Base-by-base conservation (phyloP, 2,329 filamentous ascomycete species). In the Ilyonectria robusta region DNA sequence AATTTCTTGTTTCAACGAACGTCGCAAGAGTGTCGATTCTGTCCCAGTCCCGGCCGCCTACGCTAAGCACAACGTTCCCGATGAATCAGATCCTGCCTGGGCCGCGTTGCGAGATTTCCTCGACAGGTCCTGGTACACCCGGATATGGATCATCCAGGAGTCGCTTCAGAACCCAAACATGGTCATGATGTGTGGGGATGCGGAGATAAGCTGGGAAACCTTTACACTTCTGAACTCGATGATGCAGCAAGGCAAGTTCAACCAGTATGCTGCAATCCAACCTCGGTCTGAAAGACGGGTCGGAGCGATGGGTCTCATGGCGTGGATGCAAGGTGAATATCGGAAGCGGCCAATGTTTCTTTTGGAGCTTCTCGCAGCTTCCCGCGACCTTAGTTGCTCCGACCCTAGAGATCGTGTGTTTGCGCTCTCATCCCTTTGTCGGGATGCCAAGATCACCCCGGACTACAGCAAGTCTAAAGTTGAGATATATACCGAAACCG, bases 91-190 rank as follows among this genome's bases (percentile, higher is more conserved):
- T 5, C 47, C 37, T 31, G 42, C 55, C 3, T 53, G 56, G 56
- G 55, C 13, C 6, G 54, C 55, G 9, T 33, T 64, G 5, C 54
- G 61, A 47, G 61, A 58, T 7, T 58, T 64, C 33, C 37, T 64
- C 23, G 19, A 23, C 29, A 51, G 55, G 26, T 29, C 50, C 21
- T 64, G 61, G 61, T 64, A 59, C 9, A 51, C 61, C 26, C 19
- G 61, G 13, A 53, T 64, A 6, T 64, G 61, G 61, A 64, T 64
- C 6, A 44, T 64, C 9, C 61, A 64, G 31, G 61, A 64, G 26
- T 64, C 54, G 9, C 55, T 64, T n/a, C 40, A 53, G 8, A 58
- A 58, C 29, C 23, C 58, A 21, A 40, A 54, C 26, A 64, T 58
- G 55, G 59, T 64, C 10, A 59, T 64, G 46, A 59, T 64, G 61